Evolutionary conservation across 495 filamentous ascomycete genomes (phyloP), one percentile per base, ranked within the genome.

Genomic region (Gamarada debralockiae): DNA sequence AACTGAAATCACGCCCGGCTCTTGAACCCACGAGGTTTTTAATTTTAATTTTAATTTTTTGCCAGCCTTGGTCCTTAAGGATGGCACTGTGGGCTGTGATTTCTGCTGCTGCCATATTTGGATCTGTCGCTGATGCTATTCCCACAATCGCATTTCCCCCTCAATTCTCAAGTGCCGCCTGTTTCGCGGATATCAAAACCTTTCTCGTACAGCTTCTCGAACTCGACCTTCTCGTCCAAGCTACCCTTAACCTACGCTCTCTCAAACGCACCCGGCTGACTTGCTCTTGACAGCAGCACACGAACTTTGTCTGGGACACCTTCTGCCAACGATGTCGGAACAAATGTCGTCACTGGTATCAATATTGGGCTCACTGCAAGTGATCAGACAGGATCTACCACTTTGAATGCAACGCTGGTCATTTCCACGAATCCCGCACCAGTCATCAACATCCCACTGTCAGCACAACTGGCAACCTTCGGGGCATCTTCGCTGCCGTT

Each of bases 131-230:
- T 10, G 24, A 40, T 57, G 55, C 58, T 34, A 70, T 62, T 42
- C 69, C 73, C 64, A 64, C 62, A 60, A 68, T 81, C 43, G 74
- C 76, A 18, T 81, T 85, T 55, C 84, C 84, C n/a, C 10, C 72
- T 89, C 53, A 88, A 87, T 62, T 72, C 84, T 23, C 86, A 90
- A 66, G 72, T 88, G 10, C 86, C 84, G 34, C 82, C 81, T n/a
- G 81, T 89, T 55, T 86, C 84, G 10, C 77, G 81, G 49, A 71
- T 81, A 10, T 73, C 70, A 18, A 59, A 82, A 58, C 67, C 69
- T 3, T 89, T 81, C 59, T 67, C 60, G 44, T 90, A 87, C 64
- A 68, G 72, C 33, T 83, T 89, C 63, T 77, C 84, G 2, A 64
- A 67, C 31, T 78, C 79, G 40, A 88, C 84, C 2, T 89, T 89